Percentiles rank a stretch among this genome's conserved stretches.
Conservation (phyloP, 2,329 filamentous ascomycete species). For the Ophiocordyceps camponoti-floridani region DNA sequence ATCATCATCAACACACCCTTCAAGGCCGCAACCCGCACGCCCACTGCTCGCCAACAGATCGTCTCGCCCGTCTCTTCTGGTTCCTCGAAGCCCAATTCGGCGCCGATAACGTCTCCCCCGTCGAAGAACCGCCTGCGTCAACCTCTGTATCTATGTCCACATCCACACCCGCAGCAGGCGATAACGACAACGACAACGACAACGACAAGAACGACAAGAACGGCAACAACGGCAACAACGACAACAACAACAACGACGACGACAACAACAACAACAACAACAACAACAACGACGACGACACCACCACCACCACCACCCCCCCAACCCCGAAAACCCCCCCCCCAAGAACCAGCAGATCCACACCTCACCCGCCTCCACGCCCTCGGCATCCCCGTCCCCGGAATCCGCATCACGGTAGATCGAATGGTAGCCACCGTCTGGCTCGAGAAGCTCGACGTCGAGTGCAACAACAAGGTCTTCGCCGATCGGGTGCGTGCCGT, state of each 20-base stretch:
- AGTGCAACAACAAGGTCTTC: conserved; percentile 62
- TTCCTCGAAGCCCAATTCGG: conserved; percentile 97
- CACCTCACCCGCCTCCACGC: conserved; percentile 62
- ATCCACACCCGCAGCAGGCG: too few species aligned
- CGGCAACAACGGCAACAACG: too few species aligned
- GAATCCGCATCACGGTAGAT: conserved; percentile 72
- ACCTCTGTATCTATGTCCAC: too few species aligned
- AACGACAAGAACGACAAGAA: conserved; percentile 5
- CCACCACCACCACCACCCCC: too few species aligned
- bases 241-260: too few species aligned
- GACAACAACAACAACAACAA: too few species aligned
- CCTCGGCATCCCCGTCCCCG: conserved; percentile 79
- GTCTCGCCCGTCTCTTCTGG: conserved; percentile 73
- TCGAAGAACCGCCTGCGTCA: conserved; percentile 15
- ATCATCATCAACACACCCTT: too few species aligned
- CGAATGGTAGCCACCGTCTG: conserved; percentile 77
- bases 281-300: too few species aligned
- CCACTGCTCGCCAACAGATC: conserved; percentile 52
- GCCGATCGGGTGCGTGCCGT: conserved; percentile 75
- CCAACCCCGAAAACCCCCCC: too few species aligned
- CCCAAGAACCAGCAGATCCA: too few species aligned
- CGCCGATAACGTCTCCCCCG: conserved; percentile 59
- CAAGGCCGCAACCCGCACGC: conserved; percentile 55
- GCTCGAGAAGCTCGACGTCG: conserved; percentile 82
- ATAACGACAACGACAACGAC: conserved; percentile 3